Conservation (phyloP, 345 rosid genomes). For the Cardamine chenopodiifolia region DNA sequence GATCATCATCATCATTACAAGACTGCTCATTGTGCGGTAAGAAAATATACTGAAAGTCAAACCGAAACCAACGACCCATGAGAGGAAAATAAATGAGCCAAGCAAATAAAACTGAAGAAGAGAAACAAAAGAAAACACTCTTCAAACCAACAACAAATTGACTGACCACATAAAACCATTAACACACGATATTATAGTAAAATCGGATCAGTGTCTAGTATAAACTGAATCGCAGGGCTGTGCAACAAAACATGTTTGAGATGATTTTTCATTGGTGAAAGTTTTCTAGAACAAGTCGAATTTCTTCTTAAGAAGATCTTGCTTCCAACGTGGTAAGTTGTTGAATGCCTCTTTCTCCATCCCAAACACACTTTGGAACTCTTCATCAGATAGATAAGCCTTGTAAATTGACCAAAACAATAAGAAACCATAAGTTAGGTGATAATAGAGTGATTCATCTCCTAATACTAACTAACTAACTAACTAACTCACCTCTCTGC, state of each 20-base stretch:
- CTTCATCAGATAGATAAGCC: constrained; percentile 89
- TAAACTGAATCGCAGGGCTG: constrained; percentile 10
- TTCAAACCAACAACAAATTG: constrained; percentile 34
- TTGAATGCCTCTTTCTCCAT: constrained; percentile 76
- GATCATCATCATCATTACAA: constrained; percentile 16
- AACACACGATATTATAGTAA: constrained; percentile 4
- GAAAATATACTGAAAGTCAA: constrained; percentile 22
- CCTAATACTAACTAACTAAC: not conserved
- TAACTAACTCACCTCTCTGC: constrained; percentile 78
- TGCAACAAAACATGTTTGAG: constrained; percentile 22
- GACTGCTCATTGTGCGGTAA: constrained; percentile 5
- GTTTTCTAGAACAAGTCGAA: constrained; percentile 67
- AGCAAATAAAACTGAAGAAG: constrained; percentile 27
- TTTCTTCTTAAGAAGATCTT: constrained; percentile 89
- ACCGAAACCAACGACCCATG: constrained; percentile 21
- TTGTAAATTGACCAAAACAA: constrained; percentile 33
- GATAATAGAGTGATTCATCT: constrained; percentile 16
- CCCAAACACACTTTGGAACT: constrained; percentile 73
- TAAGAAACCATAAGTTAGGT: constrained; percentile 12
- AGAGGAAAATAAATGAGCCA: constrained; percentile 15
- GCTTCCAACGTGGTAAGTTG: constrained; percentile 94
- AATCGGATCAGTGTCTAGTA: constrained; percentile 18
- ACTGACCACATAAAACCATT: constrained; percentile 21
- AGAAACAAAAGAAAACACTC: constrained; percentile 13
- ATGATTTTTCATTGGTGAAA: constrained; percentile 14